Conservation (phyloP, 331 rosid genomes). For the Cydonia oblonga region DNA sequence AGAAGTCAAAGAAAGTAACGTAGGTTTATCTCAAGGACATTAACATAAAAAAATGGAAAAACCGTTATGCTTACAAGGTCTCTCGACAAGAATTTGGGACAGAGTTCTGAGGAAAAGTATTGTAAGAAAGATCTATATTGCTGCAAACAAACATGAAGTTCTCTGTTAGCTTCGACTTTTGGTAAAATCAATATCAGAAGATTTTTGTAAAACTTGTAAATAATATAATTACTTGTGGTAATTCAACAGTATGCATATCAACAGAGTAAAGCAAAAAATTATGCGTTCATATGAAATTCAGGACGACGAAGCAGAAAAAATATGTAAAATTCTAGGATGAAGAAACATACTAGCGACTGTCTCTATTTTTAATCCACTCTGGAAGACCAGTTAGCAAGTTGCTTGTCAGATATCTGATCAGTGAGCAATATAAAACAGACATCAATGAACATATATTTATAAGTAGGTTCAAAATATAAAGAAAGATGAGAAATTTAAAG, state of each 20-base stretch:
- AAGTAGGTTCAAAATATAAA: neutral
- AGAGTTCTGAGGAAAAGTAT: neutral
- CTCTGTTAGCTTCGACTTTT: too few species aligned
- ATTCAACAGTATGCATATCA: too few species aligned
- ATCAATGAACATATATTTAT: neutral
- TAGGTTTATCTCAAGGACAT: neutral
- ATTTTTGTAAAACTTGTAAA: neutral
- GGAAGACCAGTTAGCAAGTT: slow-evolving; percentile 22
- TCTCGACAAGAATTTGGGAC: neutral
- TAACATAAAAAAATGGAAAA: neutral
- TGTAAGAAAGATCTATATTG: neutral
- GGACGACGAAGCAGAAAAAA: neutral
- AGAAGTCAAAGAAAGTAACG: too few species aligned
- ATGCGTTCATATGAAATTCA: neutral
- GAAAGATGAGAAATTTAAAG: neutral
- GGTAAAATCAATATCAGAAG: too few species aligned
- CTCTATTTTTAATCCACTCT: slow-evolving; percentile 9
- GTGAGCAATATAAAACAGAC: neutral
- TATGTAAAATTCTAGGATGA: neutral
- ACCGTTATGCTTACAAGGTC: neutral
- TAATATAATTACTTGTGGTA: too few species aligned
- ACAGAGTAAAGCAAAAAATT: too few species aligned
- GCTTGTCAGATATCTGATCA: slow-evolving; percentile 19
- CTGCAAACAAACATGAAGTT: neutral
- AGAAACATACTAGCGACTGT: neutral